These are phyloP conservation scores for Cordyceps cicadae DNA, from an alignment of 2,329 filamentous ascomycete species.

Conservation along the genomic window DNA sequence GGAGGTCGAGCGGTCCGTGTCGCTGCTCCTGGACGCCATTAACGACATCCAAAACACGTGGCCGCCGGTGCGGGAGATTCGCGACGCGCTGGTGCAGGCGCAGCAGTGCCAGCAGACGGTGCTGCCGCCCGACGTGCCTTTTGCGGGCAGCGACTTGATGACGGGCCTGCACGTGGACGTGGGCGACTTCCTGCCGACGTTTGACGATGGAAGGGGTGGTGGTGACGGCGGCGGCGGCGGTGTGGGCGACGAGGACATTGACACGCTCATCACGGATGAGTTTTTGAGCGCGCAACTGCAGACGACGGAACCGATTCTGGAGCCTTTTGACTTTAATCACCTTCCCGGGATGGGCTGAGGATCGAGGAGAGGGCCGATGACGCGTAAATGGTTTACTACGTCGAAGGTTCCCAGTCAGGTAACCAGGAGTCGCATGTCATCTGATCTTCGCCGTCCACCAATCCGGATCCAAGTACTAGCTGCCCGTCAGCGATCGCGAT, in stretches of 20 bases:
- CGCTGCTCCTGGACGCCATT: conserved; percentile 40
- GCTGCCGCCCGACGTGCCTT: conserved; percentile 24
- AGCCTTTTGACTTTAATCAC: conserved; percentile 26
- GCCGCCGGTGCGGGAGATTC: conserved; percentile 37
- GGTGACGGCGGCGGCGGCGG: neutral
- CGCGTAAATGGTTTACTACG: too few species aligned
- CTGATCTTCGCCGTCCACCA: too few species aligned
- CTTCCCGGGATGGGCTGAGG: conserved; percentile 2
- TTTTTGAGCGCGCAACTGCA: conserved; percentile 26
- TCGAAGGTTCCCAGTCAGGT: too few species aligned
- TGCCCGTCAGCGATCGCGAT: too few species aligned
- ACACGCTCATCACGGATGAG: conserved; percentile 27
- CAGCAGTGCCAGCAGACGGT: conserved; percentile 21
- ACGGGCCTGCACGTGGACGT: conserved; percentile 23
- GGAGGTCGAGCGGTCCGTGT: conserved; percentile 41
- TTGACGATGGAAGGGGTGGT: neutral
- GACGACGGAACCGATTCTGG: conserved; percentile 18
- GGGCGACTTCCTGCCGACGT: conserved; percentile 18
- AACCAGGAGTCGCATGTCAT: too few species aligned
- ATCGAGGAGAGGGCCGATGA: too few species aligned
- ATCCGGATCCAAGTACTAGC: too few species aligned
- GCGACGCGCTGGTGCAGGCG: conserved; percentile 25
- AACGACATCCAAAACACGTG: conserved; percentile 43
- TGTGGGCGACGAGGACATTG: conserved; percentile 21
- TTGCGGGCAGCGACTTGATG: conserved; percentile 26